These are phyloP conservation scores for Malus hybrid DNA, from an alignment of 331 rosid genomes.

Conservation along the genomic window DNA sequence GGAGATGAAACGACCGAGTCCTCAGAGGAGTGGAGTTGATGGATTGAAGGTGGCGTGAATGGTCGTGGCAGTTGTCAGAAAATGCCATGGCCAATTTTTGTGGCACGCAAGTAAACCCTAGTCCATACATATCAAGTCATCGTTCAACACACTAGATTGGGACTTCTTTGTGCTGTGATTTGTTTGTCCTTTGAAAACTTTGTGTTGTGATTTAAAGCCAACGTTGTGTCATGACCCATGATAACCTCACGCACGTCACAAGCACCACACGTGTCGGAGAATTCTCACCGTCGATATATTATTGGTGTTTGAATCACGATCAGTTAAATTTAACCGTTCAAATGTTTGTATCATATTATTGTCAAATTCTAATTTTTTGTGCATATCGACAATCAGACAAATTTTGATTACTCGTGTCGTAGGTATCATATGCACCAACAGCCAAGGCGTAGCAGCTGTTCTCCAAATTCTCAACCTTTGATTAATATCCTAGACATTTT, in stretches of 20 bases:
- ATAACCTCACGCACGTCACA: too few species aligned
- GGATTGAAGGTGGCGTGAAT: neutral
- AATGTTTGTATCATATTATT: fast-evolving
- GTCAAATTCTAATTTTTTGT: neutral
- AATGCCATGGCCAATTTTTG: constrained; percentile 7
- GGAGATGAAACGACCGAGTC: neutral
- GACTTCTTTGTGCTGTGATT: neutral
- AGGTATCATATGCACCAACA: neutral
- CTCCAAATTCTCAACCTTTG: neutral
- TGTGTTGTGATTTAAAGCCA: too few species aligned
- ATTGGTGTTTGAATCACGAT: too few species aligned
- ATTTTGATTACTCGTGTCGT: neutral
- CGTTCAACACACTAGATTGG: neutral
- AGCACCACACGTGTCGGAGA: too few species aligned
- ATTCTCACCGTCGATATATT: too few species aligned
- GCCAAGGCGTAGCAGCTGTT: too few species aligned
- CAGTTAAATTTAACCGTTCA: too few species aligned
- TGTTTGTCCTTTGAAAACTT: neutral
- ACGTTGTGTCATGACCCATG: too few species aligned
- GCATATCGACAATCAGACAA: neutral
- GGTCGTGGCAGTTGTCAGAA: constrained; percentile 22
- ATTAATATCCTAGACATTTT: neutral
- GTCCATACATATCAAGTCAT: neutral
- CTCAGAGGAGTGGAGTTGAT: neutral
- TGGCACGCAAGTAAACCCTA: neutral